Base-by-base conservation (phyloP, 2,329 filamentous ascomycete species). In the Rhynchosporium graminicola region DNA sequence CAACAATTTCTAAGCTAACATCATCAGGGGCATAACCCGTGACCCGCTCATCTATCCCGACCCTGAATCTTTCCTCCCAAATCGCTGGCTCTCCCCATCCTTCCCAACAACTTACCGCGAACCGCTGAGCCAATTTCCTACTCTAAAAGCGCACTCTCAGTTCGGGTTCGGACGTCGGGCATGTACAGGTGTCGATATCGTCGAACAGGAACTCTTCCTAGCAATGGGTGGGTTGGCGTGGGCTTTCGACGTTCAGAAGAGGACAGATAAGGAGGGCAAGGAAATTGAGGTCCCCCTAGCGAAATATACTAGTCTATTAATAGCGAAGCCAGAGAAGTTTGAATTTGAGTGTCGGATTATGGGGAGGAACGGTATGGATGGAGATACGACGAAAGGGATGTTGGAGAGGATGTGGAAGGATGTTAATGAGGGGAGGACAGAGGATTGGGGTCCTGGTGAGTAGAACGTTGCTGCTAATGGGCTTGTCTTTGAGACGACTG, bases 91-190 rank as follows among this genome's bases (percentile, higher is more conserved):
- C 10, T 82, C 87, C 67, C 74, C 82, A n/a, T 77, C 76, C 26
- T 89, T 82, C 80, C 86, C 20, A 20, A 20, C 86, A 0, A 87
- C 86, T 0, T 88, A 83, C 75, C 83, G 87, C 69, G 85, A 84
- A 69, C 86, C 86, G 0, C 79, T 88, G n/a, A 81, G 81, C 1
- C 80, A 81, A 61, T 87, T 83, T 69, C 86, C 87, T 15, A 86
- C 82, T 73, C 81, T 88, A 71, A 83, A 85, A 67, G 81, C 80
- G 43, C 85, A 87, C 81, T 82, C 86, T 65, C 86, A 82, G 0
- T 88, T 88, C 69, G 86, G 86, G 33, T 88, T 81, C 78, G 86
- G 86, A 40, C 83, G 85, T 48, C 80, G 86, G 65, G 81, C 82
- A 13, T 89, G 86, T 68, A 79, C 87, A 4, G 86, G 85, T 4